Evolutionary conservation across 306 rosid genomes (phyloP), one percentile per base, ranked within the genome.

Genomic region (Luffa acutangula): DNA sequence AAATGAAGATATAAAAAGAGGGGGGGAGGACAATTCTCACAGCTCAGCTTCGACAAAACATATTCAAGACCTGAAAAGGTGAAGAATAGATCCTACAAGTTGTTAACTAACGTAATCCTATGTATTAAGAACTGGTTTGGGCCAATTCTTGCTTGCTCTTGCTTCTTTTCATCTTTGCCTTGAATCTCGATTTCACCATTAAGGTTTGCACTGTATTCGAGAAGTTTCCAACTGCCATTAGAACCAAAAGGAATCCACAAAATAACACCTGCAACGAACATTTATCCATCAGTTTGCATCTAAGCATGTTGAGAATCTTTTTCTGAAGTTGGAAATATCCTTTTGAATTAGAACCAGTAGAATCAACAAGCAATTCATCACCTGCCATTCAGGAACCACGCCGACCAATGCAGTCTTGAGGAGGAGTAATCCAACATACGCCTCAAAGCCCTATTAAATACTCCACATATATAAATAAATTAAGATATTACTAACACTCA

Each of bases 171-270:
- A 96, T 93, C 90, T 96, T 96, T 54, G 99, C 99, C 92, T 96
- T 96, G 78, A 96, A 90, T 84, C 98, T 91, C 51, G 97, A 93
- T 76, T 96, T 96, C 21, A 21, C 89, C 93, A 91, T 76, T 78
- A 96, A 91, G 15, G 94, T 96, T 84, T 93, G 89, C 70, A 96
- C 98, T 14, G 99, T 96, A 84, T 93, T 87, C 88, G 81, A 78
- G 75, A 96, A 96, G 90, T 96, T 96, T 84, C 96, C 99, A 52
- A 91, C 85, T 59, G 99, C 99, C 99, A 96, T 96, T 17, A 89
- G 45, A 58, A 96, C 90, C 84, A 96, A 82, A 72, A 96, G 90
- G 74, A 88, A 21, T 37, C 99, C 99, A 18, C 96, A 93, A 85
- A 93, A 86, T 78, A 87, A 79, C n/a, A 96, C 99, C 99, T 96